Conservation (phyloP, 345 rosid genomes). For the Eucalyptus cloeziana region DNA sequence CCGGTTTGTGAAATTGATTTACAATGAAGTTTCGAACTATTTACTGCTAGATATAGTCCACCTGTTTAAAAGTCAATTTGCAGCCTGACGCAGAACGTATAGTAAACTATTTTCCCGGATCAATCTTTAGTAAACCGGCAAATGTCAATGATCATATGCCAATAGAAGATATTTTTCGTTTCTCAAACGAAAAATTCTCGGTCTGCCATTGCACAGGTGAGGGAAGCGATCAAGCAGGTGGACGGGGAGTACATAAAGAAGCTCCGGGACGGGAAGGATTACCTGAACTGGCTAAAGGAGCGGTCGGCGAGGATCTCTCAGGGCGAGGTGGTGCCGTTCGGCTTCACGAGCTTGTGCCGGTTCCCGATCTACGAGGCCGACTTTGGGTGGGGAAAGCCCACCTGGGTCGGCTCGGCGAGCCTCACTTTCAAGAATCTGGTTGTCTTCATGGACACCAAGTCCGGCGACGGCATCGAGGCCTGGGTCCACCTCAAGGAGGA, state of each 20-base stretch:
- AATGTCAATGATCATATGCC: not conserved
- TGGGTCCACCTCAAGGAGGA: not conserved
- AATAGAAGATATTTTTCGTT: not conserved
- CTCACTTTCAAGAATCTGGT: slow-evolving; percentile 12
- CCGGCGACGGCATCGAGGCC: slow-evolving; percentile 13
- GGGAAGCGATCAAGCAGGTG: not conserved
- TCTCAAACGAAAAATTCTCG: not conserved
- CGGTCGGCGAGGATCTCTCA: not conserved
- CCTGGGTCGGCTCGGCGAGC: not conserved
- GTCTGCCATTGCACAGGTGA: not conserved
- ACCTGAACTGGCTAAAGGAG: not conserved
- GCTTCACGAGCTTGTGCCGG: slow-evolving; percentile 24
- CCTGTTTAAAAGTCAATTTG: no score
- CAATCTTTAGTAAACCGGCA: no score
- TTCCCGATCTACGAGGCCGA: slow-evolving; percentile 31
- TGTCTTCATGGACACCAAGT: slow-evolving; percentile 13
- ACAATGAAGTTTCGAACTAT: no score
- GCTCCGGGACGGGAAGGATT: not conserved
- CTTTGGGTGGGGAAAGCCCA: slow-evolving; percentile 25
- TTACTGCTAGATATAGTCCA: no score
- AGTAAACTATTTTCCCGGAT: no score
- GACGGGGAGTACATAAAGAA: not conserved
- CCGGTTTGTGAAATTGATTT: no score
- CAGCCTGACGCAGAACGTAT: no score
- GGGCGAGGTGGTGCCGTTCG: slow-evolving; percentile 2